Evolutionary conservation across 2,329 filamentous ascomycete genomes (phyloP).

Genomic region (Verticillium albo-atrum): DNA sequence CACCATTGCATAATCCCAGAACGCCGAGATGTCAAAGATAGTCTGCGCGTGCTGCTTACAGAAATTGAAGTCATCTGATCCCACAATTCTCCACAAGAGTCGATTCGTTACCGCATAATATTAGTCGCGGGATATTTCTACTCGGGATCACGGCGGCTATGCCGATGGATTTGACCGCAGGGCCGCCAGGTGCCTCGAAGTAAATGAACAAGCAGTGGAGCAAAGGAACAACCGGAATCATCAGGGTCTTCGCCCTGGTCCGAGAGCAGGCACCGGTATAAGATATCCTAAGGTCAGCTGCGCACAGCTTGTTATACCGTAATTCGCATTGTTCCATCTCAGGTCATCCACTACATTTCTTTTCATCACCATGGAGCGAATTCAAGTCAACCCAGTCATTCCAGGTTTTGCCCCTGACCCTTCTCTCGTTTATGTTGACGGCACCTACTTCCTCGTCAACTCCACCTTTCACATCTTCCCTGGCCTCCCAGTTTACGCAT

Average conservation of each 20-base stretch:
- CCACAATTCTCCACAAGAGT: not conserved
- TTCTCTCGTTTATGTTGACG: slow-evolving; percentile 20
- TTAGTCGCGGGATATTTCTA: not conserved
- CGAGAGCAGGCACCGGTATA: not conserved
- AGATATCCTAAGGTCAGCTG: not conserved
- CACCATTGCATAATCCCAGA: not conserved
- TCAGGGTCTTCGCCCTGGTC: not conserved
- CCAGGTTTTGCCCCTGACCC: slow-evolving; percentile 25
- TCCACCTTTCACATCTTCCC: slow-evolving; percentile 59
- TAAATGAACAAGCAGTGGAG: not conserved
- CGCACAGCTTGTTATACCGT: not conserved
- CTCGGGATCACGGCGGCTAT: not conserved
- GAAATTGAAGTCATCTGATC: not conserved
- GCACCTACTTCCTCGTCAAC: slow-evolving; percentile 36
- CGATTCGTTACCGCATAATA: not conserved
- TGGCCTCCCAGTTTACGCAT: slow-evolving; percentile 39
- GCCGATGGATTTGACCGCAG: not conserved
- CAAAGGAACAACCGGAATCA: not conserved
- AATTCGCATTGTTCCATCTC: not conserved
- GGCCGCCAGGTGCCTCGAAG: too few species aligned
- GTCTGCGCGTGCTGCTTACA: not conserved
- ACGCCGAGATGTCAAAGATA: not conserved
- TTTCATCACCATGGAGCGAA: not conserved
- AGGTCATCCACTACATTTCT: not conserved
- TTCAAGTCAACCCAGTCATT: slow-evolving; percentile 19